These are phyloP conservation scores for Haplosporangium sp. DNA, from an alignment of 371 early-diverging fungal genomes.

Conservation along the genomic window DNA sequence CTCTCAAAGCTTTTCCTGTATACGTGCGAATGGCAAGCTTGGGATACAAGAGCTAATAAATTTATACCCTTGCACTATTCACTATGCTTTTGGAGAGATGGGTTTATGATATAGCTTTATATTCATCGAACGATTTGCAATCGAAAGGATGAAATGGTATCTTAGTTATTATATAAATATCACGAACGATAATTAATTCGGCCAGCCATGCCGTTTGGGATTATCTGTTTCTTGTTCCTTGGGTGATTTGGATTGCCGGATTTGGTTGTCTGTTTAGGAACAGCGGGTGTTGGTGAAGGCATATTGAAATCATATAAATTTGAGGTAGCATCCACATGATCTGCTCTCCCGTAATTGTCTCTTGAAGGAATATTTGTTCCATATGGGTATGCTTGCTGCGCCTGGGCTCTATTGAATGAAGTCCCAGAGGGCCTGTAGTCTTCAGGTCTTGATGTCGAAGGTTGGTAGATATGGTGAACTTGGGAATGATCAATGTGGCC, in stretches of 20 bases:
- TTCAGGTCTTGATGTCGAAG: neutral
- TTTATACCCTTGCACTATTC: no score
- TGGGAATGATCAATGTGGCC: neutral
- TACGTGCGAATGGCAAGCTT: no score
- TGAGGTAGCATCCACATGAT: constrained; percentile 17
- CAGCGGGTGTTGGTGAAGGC: constrained; percentile 13
- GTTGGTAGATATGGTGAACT: neutral
- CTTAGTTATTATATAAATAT: neutral
- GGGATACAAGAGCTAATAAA: no score
- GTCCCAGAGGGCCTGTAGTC: constrained; percentile 1
- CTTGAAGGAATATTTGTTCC: constrained; percentile 24
- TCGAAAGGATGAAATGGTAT: neutral
- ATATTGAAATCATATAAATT: constrained; percentile 27
- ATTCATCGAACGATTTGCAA: no score
- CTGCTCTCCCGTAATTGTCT: constrained; percentile 7
- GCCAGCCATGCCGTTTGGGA: constrained; percentile 17
- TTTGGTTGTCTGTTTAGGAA: neutral
- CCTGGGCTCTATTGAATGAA: constrained; percentile 10
- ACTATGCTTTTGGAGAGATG: no score
- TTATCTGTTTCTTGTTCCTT: constrained; percentile 2
- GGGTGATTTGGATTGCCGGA: constrained; percentile 23
- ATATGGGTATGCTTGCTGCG: constrained; percentile 12
- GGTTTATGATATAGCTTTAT: no score
- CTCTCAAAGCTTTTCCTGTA: no score
- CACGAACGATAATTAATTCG: neutral